Evolutionary conservation across 208 protist genomes (phyloP).

Genomic region (Trypanosoma melophagium): DNA sequence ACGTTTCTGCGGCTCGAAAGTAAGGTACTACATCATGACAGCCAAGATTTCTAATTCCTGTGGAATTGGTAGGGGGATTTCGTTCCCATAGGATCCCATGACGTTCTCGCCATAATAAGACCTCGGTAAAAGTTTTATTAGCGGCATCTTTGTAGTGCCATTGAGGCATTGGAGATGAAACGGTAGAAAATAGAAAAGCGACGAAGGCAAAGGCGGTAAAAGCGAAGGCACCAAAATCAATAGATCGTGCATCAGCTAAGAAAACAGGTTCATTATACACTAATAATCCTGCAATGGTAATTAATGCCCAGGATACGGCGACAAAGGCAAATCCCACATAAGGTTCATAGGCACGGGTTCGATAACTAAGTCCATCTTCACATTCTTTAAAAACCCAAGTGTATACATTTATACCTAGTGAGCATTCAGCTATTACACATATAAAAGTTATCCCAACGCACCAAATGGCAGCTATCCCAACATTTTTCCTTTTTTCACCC

Average conservation of each 20-base stretch:
- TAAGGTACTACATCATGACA: slow-evolving; percentile 35
- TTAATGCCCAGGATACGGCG: slow-evolving; percentile 65
- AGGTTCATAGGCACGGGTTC: slow-evolving; percentile 68
- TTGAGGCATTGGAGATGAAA: slow-evolving; percentile 59
- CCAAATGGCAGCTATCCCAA: slow-evolving; percentile 30
- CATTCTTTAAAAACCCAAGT: slow-evolving; percentile 61
- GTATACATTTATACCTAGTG: slow-evolving; percentile 75
- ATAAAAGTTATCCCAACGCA: slow-evolving; percentile 25
- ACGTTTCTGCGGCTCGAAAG: slow-evolving; percentile 51
- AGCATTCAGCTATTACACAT: slow-evolving; percentile 46
- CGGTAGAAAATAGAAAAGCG: slow-evolving; percentile 52
- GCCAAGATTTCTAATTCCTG: slow-evolving; percentile 32
- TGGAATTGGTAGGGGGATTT: slow-evolving; percentile 22
- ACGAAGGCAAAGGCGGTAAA: slow-evolving; percentile 54
- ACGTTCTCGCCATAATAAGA: slow-evolving; percentile 60
- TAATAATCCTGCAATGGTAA: slow-evolving; percentile 44
- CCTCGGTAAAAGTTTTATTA: slow-evolving; percentile 42
- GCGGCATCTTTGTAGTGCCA: slow-evolving; percentile 76
- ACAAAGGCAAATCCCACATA: slow-evolving; percentile 61
- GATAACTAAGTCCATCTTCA: slow-evolving; percentile 49
- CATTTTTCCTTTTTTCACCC: slow-evolving; percentile 26
- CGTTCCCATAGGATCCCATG: slow-evolving; percentile 52
- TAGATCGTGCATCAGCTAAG: slow-evolving; percentile 52
- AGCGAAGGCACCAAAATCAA: slow-evolving; percentile 39
- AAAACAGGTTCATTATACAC: slow-evolving; percentile 45